Conservation (phyloP, 305 asterid genomes). For the Ilex paraguariensis region DNA sequence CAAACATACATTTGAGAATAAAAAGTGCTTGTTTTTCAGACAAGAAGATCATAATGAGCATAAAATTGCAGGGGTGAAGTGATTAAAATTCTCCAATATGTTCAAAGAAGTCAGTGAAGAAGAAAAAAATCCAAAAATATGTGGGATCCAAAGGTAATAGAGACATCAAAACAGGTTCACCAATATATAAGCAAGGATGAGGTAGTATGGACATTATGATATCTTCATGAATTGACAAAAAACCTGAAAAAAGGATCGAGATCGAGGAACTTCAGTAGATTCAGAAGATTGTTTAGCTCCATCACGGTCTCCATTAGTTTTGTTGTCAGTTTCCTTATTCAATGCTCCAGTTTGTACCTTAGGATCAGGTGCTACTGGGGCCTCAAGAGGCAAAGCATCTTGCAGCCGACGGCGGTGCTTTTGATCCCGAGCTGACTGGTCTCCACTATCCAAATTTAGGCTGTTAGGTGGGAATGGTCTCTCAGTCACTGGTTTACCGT, state of each 20-base stretch:
- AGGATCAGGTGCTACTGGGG: conserved; percentile 28
- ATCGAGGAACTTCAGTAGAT: conserved; percentile 39
- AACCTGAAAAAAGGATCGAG: conserved; percentile 62
- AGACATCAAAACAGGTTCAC: conserved; percentile 14
- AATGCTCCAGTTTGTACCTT: conserved; percentile 34
- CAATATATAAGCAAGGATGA: not conserved
- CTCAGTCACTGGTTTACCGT: conserved; percentile 61
- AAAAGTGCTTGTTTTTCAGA: conserved; percentile 6
- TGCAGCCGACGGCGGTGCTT: conserved; percentile 41
- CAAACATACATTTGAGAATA: not conserved
- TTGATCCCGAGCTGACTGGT: conserved; percentile 35
- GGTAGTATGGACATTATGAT: conserved; percentile 1
- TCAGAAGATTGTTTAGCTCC: conserved; percentile 37
- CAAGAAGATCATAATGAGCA: conserved; percentile 9
- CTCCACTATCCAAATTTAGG: conserved; percentile 25
- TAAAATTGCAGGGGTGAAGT: not conserved
- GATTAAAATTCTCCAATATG: not conserved
- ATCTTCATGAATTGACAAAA: not conserved
- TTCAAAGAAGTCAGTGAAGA: conserved; percentile 15
- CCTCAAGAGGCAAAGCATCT: conserved; percentile 50
- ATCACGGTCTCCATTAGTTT: conserved; percentile 25
- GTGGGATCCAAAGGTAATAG: conserved; percentile 10
- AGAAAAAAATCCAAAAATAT: conserved; percentile 19
- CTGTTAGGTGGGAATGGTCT: conserved; percentile 21
- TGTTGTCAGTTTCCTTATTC: conserved; percentile 35